Conservation (phyloP, 73 alveolate species). For the Uronychia setigera region DNA sequence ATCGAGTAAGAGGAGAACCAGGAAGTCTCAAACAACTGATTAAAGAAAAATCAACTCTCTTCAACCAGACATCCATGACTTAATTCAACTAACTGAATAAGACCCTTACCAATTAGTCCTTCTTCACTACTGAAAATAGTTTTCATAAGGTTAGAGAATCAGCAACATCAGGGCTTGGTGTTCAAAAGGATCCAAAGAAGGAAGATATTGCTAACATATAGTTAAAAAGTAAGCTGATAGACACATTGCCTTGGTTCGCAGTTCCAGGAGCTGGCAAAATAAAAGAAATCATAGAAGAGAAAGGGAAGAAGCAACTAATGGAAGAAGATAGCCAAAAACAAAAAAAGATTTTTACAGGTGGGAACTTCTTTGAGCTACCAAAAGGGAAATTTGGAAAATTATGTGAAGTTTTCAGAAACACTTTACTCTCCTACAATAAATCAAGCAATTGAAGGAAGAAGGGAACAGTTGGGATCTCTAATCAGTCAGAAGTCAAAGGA, state of each 20-base stretch:
- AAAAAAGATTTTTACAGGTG: neutral
- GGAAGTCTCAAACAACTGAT: too few relatives aligned
- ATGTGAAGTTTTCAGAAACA: neutral
- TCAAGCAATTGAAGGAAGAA: too few relatives aligned
- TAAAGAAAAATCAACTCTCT: too few relatives aligned
- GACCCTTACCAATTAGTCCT: too few relatives aligned
- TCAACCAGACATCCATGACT: too few relatives aligned
- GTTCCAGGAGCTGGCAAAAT: neutral
- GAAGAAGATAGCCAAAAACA: neutral
- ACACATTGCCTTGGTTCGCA: neutral
- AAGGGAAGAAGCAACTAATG: neutral
- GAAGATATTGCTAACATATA: neutral
- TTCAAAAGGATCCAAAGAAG: neutral
- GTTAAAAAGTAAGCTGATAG: neutral
- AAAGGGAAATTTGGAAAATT: neutral
- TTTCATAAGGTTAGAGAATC: too few relatives aligned
- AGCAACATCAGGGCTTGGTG: neutral
- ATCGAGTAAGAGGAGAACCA: too few relatives aligned
- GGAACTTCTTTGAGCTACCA: conserved; percentile 1
- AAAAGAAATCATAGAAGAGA: neutral
- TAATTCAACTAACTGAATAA: too few relatives aligned
- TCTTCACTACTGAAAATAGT: too few relatives aligned
- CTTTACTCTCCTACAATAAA: too few relatives aligned
- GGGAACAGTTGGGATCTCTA: neutral
- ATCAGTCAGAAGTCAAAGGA: neutral